Evolutionary conservation across 306 rosid genomes (phyloP).

Genomic region (Prunus campanulata): DNA sequence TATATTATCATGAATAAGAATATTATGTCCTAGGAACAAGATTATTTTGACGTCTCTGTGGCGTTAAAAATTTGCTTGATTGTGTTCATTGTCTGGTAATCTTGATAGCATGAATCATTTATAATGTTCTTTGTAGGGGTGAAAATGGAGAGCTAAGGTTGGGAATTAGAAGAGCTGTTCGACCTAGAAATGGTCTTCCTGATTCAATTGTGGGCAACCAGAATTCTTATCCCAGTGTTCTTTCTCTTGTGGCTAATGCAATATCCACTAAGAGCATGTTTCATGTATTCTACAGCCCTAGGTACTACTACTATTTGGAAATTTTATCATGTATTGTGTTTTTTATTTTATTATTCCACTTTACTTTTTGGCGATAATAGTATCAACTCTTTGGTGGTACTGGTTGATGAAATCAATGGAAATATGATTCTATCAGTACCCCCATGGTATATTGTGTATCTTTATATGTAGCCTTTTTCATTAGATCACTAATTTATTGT

Average conservation of each 20-base stretch:
- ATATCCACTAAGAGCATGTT: slow-evolving; percentile 74
- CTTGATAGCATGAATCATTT: slow-evolving; percentile 2
- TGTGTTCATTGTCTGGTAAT: neutral
- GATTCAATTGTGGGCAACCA: slow-evolving; percentile 68
- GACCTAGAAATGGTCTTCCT: slow-evolving; percentile 89
- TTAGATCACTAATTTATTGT: neutral
- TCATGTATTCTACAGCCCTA: slow-evolving; percentile 94
- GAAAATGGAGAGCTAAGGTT: slow-evolving; percentile 87
- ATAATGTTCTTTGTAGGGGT: slow-evolving; percentile 60
- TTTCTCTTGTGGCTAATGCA: slow-evolving; percentile 78
- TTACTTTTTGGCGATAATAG: neutral
- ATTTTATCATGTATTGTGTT: neutral
- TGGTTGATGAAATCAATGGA: neutral
- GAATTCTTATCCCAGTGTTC: slow-evolving; percentile 59
- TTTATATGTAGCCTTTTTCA: neutral
- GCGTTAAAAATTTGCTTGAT: neutral
- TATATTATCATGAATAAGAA: neutral
- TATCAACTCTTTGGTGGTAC: neutral
- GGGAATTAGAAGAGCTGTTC: slow-evolving; percentile 89
- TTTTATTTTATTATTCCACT: neutral
- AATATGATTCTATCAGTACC: neutral
- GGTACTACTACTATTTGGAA: slow-evolving; percentile 41
- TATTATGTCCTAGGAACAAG: neutral
- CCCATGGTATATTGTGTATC: neutral
- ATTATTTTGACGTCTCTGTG: neutral